A percentile compares a stretch with the other conserved stretches of the same genome.
Conservation (phyloP, 257 asterid species). For the Pogostemon cablin region DNA sequence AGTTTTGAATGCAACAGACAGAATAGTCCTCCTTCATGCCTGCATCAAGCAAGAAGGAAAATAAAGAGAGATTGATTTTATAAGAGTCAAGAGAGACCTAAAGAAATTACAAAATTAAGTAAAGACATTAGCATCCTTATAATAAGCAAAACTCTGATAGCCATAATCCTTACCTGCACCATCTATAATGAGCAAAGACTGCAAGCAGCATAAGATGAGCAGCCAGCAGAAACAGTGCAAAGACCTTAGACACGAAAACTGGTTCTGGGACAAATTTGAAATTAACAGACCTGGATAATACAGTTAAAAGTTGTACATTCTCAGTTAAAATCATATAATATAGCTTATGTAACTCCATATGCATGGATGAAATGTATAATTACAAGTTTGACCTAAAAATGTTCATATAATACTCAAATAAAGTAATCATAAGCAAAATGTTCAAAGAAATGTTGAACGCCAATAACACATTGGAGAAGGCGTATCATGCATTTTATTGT, state of each 20-base stretch:
- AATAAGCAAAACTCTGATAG: not conserved
- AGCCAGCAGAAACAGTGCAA: conserved; percentile 48
- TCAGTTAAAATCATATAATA: conserved; percentile 18
- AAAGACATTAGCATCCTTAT: not conserved
- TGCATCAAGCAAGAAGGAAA: conserved; percentile 39
- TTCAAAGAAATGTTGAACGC: too few species aligned
- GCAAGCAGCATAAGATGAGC: conserved; percentile 50
- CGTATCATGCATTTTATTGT: not conserved
- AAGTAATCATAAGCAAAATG: not conserved
- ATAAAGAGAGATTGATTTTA: conserved; percentile 2
- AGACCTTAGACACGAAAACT: conserved; percentile 40
- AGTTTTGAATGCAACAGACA: conserved; percentile 51
- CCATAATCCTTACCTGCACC: conserved; percentile 50
- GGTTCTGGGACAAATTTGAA: conserved; percentile 54
- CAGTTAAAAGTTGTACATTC: conserved; percentile 12
- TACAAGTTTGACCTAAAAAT: conserved; percentile 9
- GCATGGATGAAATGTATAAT: conserved; percentile 10
- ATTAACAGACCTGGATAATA: conserved; percentile 56
- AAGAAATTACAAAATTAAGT: conserved; percentile 1
- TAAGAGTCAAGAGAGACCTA: not conserved
- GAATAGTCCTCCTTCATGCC: conserved; percentile 84
- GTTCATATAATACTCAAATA: conserved; percentile 1
- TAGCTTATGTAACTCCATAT: conserved; percentile 15
- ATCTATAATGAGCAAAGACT: conserved; percentile 46
- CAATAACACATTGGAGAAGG: not conserved